Conservation (phyloP, 163 green algal species). For the Scenedesmus sp. region DNA sequence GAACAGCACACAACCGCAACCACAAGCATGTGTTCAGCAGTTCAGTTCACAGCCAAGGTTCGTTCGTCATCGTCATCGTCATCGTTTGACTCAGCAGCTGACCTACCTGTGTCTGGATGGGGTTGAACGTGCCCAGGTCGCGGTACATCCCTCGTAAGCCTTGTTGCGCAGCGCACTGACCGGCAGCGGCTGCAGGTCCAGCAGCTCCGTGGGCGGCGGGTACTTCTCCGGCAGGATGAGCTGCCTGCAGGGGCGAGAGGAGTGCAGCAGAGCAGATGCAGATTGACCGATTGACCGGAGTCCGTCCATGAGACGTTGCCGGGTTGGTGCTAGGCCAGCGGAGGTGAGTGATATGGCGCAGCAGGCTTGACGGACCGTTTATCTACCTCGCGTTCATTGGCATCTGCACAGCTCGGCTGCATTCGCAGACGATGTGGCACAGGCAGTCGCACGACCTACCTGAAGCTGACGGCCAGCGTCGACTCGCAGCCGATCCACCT, state of each 20-base stretch:
- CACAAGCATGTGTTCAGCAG: too few species aligned
- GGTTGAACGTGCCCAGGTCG: constrained; percentile 92
- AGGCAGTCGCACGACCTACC: too few species aligned
- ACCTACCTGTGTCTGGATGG: constrained; percentile 95
- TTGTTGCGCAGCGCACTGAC: constrained; percentile 89
- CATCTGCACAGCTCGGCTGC: too few species aligned
- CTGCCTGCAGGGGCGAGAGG: constrained; percentile 68
- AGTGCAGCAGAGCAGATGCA: neutral
- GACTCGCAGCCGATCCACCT: constrained; percentile 93
- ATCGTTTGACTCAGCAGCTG: neutral
- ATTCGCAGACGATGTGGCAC: too few species aligned
- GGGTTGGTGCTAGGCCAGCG: neutral
- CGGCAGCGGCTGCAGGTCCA: constrained; percentile 98
- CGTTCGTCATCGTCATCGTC: too few species aligned
- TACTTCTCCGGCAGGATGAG: constrained; percentile 97
- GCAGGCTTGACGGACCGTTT: too few species aligned
- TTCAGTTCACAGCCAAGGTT: too few species aligned
- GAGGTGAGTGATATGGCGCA: too few species aligned
- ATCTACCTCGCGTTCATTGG: too few species aligned
- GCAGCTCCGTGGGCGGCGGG: constrained; percentile 95
- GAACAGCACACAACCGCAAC: neutral
- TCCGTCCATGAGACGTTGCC: neutral
- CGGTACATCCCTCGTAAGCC: constrained; percentile 92
- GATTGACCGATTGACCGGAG: neutral
- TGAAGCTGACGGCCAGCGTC: constrained; percentile 88